Evolutionary conservation across 164 flowering plant genomes (phyloP).

Genomic region (Buxus sempervirens): DNA sequence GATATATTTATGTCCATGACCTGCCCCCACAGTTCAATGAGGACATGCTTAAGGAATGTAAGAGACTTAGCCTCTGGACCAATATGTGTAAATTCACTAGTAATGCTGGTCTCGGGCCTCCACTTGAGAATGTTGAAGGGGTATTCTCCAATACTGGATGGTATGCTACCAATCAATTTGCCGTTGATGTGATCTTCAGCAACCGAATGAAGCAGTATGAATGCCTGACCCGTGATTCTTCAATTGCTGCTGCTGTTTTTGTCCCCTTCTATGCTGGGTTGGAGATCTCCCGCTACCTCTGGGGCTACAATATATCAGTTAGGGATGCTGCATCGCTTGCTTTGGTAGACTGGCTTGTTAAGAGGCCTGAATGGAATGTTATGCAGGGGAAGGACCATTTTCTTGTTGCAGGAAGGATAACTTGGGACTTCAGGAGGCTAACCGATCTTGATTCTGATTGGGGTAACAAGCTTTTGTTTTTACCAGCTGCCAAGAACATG

Average conservation of each 20-base stretch:
- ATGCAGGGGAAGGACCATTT: slow-evolving; percentile 93
- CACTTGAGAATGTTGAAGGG: slow-evolving; percentile 68
- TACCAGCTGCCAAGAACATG: slow-evolving; percentile 89
- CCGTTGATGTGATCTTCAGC: slow-evolving; percentile 81
- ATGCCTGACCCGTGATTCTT: slow-evolving; percentile 81
- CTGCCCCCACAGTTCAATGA: slow-evolving; percentile 82
- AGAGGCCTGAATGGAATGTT: slow-evolving; percentile 79
- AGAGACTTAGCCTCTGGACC: slow-evolving; percentile 72
- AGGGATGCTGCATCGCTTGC: slow-evolving; percentile 83
- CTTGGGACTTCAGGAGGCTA: slow-evolving; percentile 86
- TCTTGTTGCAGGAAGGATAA: slow-evolving; percentile 87
- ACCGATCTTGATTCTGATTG: slow-evolving; percentile 63
- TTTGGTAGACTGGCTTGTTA: slow-evolving; percentile 71
- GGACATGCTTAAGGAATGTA: slow-evolving; percentile 85
- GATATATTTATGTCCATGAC: slow-evolving; percentile 85
- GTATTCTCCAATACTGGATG: slow-evolving; percentile 78
- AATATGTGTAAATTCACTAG: slow-evolving; percentile 83
- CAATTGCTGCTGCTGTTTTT: slow-evolving; percentile 84
- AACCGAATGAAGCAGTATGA: slow-evolving; percentile 93
- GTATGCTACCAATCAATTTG: slow-evolving; percentile 92
- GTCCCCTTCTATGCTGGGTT: slow-evolving; percentile 96
- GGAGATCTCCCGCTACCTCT: slow-evolving; percentile 75
- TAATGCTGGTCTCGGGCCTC: slow-evolving; percentile 90
- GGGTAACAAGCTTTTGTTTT: slow-evolving; percentile 87
- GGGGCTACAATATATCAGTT: slow-evolving; percentile 75